These are phyloP conservation scores for Coniochaeta sp. DNA, from an alignment of 2,329 filamentous ascomycete genomes.

Conservation along the genomic window DNA sequence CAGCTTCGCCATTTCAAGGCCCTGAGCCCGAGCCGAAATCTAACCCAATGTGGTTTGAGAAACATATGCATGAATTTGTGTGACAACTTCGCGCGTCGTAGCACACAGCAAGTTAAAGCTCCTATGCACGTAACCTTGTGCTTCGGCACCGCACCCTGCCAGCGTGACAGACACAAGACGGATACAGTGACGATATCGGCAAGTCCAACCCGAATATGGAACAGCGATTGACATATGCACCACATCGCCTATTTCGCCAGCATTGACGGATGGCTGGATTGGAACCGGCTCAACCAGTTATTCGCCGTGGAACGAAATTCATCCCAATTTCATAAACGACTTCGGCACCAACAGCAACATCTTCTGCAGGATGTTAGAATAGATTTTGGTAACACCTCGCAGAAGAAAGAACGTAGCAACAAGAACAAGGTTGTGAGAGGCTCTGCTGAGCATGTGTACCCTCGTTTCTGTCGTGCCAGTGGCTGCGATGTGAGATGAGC, in stretches of 20 bases:
- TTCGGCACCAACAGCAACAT: neutral
- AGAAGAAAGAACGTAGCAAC: neutral
- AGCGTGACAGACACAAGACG: neutral
- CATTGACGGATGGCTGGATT: neutral
- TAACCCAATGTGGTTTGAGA: neutral
- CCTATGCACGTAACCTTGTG: neutral
- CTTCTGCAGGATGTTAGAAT: neutral
- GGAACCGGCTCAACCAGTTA: neutral
- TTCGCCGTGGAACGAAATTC: neutral
- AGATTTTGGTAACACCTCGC: neutral
- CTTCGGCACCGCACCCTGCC: neutral
- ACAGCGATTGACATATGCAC: neutral
- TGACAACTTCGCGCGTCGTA: neutral
- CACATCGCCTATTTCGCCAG: neutral
- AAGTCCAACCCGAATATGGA: neutral
- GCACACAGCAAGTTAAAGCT: neutral
- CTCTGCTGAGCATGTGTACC: neutral
- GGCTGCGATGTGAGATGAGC: neutral
- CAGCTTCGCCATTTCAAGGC: neutral
- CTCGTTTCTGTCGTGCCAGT: neutral
- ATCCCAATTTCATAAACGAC: neutral
- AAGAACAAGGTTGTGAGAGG: neutral
- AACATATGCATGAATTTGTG: neutral
- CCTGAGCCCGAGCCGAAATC: neutral
- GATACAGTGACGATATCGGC: neutral